Base-by-base conservation (phyloP, 176 grass and related monocot genomes). In the Oryza coarctata region DNA sequence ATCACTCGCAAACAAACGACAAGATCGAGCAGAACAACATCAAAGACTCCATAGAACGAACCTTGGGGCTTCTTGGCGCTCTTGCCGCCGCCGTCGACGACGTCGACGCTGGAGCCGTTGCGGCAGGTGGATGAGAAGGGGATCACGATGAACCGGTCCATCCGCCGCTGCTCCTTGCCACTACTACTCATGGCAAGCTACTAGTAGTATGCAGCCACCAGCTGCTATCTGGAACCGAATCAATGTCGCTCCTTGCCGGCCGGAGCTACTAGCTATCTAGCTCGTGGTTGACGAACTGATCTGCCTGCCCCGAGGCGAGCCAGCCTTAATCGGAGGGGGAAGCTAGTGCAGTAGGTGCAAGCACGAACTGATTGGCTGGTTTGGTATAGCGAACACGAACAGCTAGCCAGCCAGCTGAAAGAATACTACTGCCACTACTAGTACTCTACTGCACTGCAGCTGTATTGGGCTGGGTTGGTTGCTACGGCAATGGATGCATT, bases 101-200 rank as follows among this genome's bases (percentile, higher is more conserved):
- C 89, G 32, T 91, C 87, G 57, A 97, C 82, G 83, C 92, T 97
- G 63, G 94, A 90, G 4, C 86, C 80, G 55, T 83, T 92, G 55
- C 80, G 83, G 77, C 94, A 97, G 61, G 85, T 81, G 35, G 86
- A 84, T 17, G 94, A 92, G 91, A 97, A 97, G 44, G 92, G 92
- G 82, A 97, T 87, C 88, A 86, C 71, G 71, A 91, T 88, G 82
- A 97, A 94, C 28, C 91, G 82, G 20, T 87, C 91, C 58, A 79
- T 90, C 29, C 91, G 64, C 29, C 68, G 79, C 86, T 90, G 85
- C 3, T 89, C 84, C 84, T 55, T 68, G 73, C 65, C 50, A 3
- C 50, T 77, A 68, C 58, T 60, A 60, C 55, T 77, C 90, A 93
- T 90, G 70, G 26, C 70, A 9, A n/a, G 26, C 36, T 0, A 50